Conservation (phyloP, 2,329 filamentous ascomycete species). For the Fusarium hainanense region DNA sequence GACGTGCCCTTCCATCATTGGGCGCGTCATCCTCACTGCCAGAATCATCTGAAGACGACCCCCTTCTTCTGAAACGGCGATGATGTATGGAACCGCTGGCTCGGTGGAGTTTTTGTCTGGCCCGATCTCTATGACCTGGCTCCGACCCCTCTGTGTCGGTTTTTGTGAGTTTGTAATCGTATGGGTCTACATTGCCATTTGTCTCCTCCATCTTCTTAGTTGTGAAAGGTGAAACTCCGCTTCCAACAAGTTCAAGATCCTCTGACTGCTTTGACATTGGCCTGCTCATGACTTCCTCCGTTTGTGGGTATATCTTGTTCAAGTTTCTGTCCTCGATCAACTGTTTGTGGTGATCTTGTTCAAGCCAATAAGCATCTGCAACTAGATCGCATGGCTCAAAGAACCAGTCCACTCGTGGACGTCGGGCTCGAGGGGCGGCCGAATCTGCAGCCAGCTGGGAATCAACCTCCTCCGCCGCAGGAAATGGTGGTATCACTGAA, state of each 20-base stretch:
- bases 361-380: conserved; percentile 91
- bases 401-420: conserved; percentile 86
- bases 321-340: conserved; percentile 85
- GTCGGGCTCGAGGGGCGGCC: conserved; percentile 68
- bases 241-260: conserved; percentile 18
- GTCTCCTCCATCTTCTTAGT: conserved; percentile 42
- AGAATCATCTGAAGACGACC: conserved; percentile 68
- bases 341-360: conserved; percentile 81
- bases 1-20: conserved; percentile 50
- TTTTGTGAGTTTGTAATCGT: conserved; percentile 40
- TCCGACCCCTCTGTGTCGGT: conserved; percentile 58
- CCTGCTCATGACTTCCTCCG: conserved; percentile 41
- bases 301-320: conserved; percentile 73
- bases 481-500: conserved; percentile 57
- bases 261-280: conserved; percentile 50
- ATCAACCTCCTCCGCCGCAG: conserved; percentile 57
- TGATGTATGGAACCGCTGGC: conserved; percentile 62
- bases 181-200: conserved; percentile 36
- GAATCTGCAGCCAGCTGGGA: conserved; percentile 57
- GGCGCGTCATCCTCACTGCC: conserved; percentile 63
- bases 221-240: conserved; percentile 42
- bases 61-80: conserved; percentile 62
- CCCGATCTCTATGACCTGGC: conserved; percentile 67
- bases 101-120: conserved; percentile 69
- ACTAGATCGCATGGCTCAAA: conserved; percentile 86